Percentiles rank a stretch among this genome's conserved stretches.
Evolutionary conservation across 768 basidiomycete genomes (phyloP).

Genomic region (Serendipita indica): DNA sequence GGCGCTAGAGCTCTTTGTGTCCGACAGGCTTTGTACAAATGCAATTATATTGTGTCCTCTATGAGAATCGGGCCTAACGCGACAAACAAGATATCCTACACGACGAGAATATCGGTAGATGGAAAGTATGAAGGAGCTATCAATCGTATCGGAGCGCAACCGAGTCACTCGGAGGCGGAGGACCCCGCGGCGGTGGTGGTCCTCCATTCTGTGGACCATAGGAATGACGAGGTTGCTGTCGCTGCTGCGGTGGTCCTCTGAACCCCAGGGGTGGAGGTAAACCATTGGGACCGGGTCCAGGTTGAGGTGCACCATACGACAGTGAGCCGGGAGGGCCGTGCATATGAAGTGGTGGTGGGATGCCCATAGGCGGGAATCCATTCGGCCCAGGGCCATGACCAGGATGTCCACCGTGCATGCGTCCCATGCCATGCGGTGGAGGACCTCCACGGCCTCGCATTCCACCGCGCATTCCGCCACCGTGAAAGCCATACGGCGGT

Average conservation of each 20-base stretch:
- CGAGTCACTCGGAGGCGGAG: not conserved
- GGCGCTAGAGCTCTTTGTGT: too few species aligned
- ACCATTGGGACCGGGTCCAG: not conserved
- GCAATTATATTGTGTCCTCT: too few species aligned
- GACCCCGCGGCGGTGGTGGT: not conserved
- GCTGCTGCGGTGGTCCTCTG: not conserved
- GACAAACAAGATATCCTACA: too few species aligned
- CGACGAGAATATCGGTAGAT: too few species aligned
- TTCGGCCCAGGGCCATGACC: not conserved
- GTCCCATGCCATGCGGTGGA: not conserved
- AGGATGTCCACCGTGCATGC: not conserved
- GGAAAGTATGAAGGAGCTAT: too few species aligned
- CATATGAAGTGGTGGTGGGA: not conserved
- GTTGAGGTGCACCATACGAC: not conserved
- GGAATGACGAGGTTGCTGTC: not conserved
- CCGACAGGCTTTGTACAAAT: too few species aligned
- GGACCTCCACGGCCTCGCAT: not conserved
- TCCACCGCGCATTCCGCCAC: not conserved
- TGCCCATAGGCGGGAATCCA: not conserved
- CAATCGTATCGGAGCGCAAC: not conserved
- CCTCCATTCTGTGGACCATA: not conserved
- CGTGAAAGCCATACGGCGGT: not conserved
- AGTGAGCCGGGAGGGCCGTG: not conserved
- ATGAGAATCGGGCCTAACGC: too few species aligned
- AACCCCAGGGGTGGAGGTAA: not conserved